Percentiles rank a stretch among this genome's conserved stretches.
These are phyloP conservation scores for Zasmidium cellare DNA, from an alignment of 2,329 filamentous ascomycete genomes.

Conservation along the genomic window DNA sequence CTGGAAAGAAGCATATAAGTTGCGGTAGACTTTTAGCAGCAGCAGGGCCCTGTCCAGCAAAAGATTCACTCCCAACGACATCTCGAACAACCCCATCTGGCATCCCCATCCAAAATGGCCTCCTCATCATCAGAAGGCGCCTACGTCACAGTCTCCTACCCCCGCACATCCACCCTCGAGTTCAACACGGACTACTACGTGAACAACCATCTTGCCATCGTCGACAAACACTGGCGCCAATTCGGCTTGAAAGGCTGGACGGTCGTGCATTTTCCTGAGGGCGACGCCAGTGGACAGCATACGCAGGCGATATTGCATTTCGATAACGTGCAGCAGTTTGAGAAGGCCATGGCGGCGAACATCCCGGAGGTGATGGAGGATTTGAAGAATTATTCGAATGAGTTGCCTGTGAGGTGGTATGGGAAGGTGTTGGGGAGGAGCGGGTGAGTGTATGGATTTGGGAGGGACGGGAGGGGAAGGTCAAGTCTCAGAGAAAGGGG, in stretches of 20 bases:
- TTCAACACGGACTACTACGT: conserved; percentile 52
- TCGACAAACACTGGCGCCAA: conserved; percentile 38
- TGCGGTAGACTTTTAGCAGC: too few relatives aligned
- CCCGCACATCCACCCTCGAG: conserved; percentile 27
- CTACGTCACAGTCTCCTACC: neutral
- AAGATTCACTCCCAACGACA: too few relatives aligned
- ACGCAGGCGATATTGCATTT: conserved; percentile 24
- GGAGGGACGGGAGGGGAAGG: too few relatives aligned
- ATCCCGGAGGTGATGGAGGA: conserved; percentile 23
- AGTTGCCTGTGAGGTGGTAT: conserved; percentile 15
- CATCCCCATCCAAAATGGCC: too few relatives aligned
- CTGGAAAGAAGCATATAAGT: too few relatives aligned
- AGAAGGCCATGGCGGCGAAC: conserved; percentile 20
- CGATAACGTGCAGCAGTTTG: conserved; percentile 18
- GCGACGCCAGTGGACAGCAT: conserved; percentile 15
- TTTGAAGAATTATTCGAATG: conserved; percentile 20
- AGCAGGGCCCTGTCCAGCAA: too few relatives aligned
- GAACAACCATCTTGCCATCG: conserved; percentile 44
- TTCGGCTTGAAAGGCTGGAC: conserved; percentile 38
- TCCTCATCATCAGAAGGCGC: neutral
- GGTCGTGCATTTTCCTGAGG: conserved; percentile 20
- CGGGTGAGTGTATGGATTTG: neutral
- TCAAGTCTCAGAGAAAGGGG: too few relatives aligned
- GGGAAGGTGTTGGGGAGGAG: conserved; percentile 11
- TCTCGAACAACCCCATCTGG: too few relatives aligned